Evolutionary conservation across 257 asterid species (phyloP).

Genomic region (Solanum bulbocastanum): DNA sequence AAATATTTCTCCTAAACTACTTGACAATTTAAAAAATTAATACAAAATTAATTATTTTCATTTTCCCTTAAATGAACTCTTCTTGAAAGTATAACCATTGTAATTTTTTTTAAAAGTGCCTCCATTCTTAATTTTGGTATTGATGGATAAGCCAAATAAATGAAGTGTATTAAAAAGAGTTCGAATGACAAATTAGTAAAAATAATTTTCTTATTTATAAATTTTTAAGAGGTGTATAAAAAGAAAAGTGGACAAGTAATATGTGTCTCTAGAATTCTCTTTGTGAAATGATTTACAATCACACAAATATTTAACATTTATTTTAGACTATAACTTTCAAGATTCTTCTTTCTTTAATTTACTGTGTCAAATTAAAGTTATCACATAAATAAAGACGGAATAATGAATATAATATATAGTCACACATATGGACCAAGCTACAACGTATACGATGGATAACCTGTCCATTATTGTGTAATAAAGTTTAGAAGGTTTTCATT

Average conservation of each 20-base stretch:
- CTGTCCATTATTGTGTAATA: not conserved
- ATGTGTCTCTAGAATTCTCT: not conserved
- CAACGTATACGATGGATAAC: not conserved
- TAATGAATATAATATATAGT: not conserved
- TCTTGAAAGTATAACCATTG: not conserved
- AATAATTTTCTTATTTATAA: too few relatives aligned
- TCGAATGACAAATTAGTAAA: too few relatives aligned
- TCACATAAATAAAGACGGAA: not conserved
- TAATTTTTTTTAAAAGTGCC: not conserved
- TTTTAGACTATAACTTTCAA: not conserved
- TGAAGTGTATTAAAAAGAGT: not conserved
- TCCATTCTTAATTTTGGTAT: too few relatives aligned
- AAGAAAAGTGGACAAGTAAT: not conserved
- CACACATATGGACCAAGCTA: not conserved
- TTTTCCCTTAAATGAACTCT: not conserved
- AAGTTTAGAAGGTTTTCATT: not conserved
- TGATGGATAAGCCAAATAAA: not conserved
- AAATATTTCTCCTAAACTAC: too few relatives aligned
- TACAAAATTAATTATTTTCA: too few relatives aligned
- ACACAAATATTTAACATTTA: not conserved
- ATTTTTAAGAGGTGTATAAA: not conserved
- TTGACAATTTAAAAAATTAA: not conserved
- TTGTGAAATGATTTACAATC: not conserved
- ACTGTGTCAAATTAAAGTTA: not conserved
- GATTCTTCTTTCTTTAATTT: not conserved